A percentile compares a stretch with the other conserved stretches of the same genome.
phyloP scores from a whole-genome alignment of 202 grass and related monocot genomes.

The Schoenoplectus tabernaemontani region DNA sequence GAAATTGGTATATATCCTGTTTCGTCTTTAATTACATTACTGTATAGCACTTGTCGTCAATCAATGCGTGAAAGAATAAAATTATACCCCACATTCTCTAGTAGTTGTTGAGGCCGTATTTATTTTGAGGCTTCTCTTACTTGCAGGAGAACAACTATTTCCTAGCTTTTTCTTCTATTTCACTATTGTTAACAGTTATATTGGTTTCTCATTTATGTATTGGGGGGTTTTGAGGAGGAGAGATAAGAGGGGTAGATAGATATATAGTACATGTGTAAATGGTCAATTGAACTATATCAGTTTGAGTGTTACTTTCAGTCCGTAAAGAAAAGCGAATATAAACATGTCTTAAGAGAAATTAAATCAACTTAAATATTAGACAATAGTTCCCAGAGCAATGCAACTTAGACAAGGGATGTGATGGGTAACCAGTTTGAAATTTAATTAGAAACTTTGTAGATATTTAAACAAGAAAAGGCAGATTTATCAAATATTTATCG shows the following conservation, averaged over 20 bases:
- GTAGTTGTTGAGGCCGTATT: slow-evolving; percentile 22
- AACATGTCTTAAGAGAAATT: not conserved
- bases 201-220: slow-evolving; percentile 15
- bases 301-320: not conserved
- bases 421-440: too few species aligned
- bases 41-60: slow-evolving; percentile 7
- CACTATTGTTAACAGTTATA: slow-evolving; percentile 20
- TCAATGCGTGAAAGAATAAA: slow-evolving; percentile 11
- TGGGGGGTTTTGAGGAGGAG: not conserved
- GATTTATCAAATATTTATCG: too few species aligned
- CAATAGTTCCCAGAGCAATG: not conserved
- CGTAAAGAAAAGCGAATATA: not conserved
- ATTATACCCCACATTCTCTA: slow-evolving; percentile 23
- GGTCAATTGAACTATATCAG: not conserved
- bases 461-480: too few species aligned
- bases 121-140: slow-evolving; percentile 14
- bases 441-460: too few species aligned
- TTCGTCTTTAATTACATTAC: slow-evolving; percentile 4
- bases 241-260: not conserved
- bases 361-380: not conserved
- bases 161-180: slow-evolving; percentile 20
- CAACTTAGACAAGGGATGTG: too few species aligned
- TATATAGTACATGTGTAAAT: not conserved
- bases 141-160: not conserved
- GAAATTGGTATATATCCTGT: not conserved